Evolutionary conservation across 768 basidiomycete species (phyloP).

Genomic region (Lactifluus volemus): DNA sequence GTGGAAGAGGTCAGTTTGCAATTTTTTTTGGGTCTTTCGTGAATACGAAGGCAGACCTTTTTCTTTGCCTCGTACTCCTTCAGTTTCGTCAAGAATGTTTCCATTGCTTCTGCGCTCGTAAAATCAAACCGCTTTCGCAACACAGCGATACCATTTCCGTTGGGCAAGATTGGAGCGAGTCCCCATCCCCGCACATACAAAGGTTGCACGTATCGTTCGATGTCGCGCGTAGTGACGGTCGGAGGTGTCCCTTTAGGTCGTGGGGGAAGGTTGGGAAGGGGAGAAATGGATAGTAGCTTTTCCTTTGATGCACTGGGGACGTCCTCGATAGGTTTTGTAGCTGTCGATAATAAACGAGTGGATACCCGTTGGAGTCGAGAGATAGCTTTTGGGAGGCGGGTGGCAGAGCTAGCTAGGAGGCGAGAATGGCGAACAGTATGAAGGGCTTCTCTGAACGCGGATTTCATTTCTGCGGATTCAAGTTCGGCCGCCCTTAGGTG

Average conservation of each 20-base stretch:
- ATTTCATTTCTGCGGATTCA: not conserved
- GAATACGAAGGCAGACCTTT: not conserved
- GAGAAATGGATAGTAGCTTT: not conserved
- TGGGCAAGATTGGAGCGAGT: conserved; percentile 6
- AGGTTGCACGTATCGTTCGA: conserved; percentile 4
- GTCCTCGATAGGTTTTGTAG: not conserved
- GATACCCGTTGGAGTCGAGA: not conserved
- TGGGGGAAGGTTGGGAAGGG: conserved; percentile 2
- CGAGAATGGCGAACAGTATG: not conserved
- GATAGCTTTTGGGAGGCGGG: not conserved
- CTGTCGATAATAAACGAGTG: not conserved
- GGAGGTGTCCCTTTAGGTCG: not conserved
- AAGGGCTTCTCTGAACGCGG: not conserved
- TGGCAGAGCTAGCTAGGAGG: not conserved
- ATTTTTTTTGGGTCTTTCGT: not conserved
- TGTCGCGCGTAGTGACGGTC: conserved; percentile 4
- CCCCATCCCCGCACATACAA: conserved; percentile 14
- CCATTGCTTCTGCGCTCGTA: not conserved
- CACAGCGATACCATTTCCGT: conserved; percentile 8
- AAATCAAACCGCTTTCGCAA: conserved; percentile 13
- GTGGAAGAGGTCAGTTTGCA: not conserved
- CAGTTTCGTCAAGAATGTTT: conserved; percentile 2
- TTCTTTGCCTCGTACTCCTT: conserved; percentile 2
- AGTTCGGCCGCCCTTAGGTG: too few relatives aligned
- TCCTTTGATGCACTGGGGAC: not conserved